Percentiles rank a stretch among this genome's conserved stretches.
Conservation (phyloP, 306 rosid genomes). For the Vigna radiata region DNA sequence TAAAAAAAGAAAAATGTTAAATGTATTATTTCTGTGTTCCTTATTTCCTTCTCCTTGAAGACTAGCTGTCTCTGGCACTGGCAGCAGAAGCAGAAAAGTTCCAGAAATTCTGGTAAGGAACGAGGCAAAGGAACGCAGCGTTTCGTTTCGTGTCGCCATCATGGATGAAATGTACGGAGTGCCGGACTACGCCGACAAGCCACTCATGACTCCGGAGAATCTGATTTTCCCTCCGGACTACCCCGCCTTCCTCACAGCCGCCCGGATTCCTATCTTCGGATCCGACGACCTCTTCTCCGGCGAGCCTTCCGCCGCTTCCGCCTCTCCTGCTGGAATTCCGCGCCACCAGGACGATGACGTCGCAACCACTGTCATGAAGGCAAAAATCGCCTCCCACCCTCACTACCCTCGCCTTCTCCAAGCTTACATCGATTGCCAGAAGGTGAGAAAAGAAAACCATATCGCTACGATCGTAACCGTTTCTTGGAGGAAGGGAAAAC, state of each 20-base stretch:
- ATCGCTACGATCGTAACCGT: slow-evolving; percentile 1
- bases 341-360: slow-evolving; percentile 52
- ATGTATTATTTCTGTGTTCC: slow-evolving; percentile 27
- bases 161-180: slow-evolving; percentile 93
- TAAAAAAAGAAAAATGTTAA: background rate
- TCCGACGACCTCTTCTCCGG: slow-evolving; percentile 72
- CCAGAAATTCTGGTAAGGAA: slow-evolving; percentile 31
- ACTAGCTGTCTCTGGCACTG: slow-evolving; percentile 40
- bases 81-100: slow-evolving; percentile 23
- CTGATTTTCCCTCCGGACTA: slow-evolving; percentile 81
- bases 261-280: slow-evolving; percentile 78
- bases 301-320: slow-evolving; percentile 50
- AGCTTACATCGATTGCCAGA: slow-evolving; percentile 94
- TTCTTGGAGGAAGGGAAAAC: background rate
- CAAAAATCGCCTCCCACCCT: slow-evolving; percentile 90
- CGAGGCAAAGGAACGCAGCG: slow-evolving; percentile 40
- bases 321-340: slow-evolving; percentile 52
- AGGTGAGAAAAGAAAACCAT: slow-evolving; percentile 53
- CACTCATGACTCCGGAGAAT: slow-evolving; percentile 85
- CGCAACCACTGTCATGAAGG: slow-evolving; percentile 62
- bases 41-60: slow-evolving; percentile 41
- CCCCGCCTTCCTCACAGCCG: slow-evolving; percentile 55
- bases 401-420: slow-evolving; percentile 82
- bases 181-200: slow-evolving; percentile 72
- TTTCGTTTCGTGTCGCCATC: slow-evolving; percentile 35